Percentiles rank a stretch among this genome's conserved stretches.
These are phyloP conservation scores for Pseudogymnoascus sp. DNA, from an alignment of 2,329 filamentous ascomycete species.

Conservation along the genomic window DNA sequence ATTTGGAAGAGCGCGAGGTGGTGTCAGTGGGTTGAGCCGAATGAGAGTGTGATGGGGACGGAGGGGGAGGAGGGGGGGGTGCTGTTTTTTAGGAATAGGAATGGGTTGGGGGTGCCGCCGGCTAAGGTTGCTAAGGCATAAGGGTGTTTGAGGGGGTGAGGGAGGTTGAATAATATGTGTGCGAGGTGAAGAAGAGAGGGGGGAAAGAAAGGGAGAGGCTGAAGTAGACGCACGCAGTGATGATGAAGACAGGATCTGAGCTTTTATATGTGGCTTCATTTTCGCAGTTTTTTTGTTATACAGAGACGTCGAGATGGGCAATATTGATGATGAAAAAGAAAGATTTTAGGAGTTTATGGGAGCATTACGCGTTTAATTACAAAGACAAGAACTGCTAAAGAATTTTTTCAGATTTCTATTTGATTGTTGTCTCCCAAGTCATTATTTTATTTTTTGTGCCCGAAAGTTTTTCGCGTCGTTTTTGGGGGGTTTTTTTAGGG, in stretches of 20 bases:
- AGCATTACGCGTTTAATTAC: neutral
- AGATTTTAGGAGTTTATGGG: neutral
- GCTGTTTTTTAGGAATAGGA: conserved; percentile 91
- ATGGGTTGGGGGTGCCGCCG: conserved; percentile 59
- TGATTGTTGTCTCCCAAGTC: no score
- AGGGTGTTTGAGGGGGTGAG: neutral
- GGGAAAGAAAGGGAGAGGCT: neutral
- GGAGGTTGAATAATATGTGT: neutral
- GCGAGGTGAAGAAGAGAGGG: neutral
- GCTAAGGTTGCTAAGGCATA: conserved; percentile 16
- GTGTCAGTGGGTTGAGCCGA: conserved; percentile 98
- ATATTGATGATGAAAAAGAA: neutral
- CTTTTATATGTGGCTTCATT: neutral
- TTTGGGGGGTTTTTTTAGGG: no score
- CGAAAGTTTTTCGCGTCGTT: neutral
- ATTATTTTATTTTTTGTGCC: neutral
- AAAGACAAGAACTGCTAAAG: neutral
- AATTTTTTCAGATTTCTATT: neutral
- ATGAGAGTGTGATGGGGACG: conserved; percentile 45
- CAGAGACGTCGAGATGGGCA: neutral
- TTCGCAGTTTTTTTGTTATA: neutral
- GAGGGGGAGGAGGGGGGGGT: conserved; percentile 76
- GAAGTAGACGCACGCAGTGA: neutral
- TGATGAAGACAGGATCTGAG: neutral
- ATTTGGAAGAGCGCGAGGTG: conserved; percentile 73